Percentiles rank a stretch among this genome's conserved stretches.
Conservation (phyloP, 176 grass and related monocot species). For the Areca catechu region DNA sequence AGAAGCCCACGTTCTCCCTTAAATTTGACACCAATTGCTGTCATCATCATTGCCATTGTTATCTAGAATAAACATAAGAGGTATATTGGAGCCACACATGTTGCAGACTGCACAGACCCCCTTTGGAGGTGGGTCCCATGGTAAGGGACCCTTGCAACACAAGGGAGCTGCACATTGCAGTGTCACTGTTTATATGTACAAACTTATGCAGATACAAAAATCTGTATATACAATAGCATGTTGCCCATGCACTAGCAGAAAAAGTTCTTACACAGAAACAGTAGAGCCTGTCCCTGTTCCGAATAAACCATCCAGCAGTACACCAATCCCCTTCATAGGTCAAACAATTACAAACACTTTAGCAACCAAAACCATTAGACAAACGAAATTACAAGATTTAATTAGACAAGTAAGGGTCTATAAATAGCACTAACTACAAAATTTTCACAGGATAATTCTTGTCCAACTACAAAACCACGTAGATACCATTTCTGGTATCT, state of each 20-base stretch:
- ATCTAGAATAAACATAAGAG: background rate
- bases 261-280: constrained; percentile 49
- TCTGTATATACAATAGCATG: too few species aligned
- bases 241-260: background rate
- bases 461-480: too few species aligned
- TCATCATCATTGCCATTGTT: background rate
- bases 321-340: constrained; percentile 30
- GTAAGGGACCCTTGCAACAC: too few species aligned
- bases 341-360: too few species aligned
- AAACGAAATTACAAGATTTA: too few species aligned
- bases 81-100: background rate
- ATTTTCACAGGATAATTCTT: too few species aligned
- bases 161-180: background rate
- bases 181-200: background rate
- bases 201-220: background rate
- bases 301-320: constrained; percentile 35
- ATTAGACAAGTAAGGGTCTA: too few species aligned
- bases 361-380: too few species aligned
- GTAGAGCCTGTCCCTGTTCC: constrained; percentile 44
- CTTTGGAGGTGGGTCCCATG: too few species aligned
- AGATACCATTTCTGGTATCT: too few species aligned
- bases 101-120: too few species aligned
- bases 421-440: too few species aligned
- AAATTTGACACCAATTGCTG: constrained; percentile 20
- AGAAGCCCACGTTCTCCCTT: constrained; percentile 57